phyloP scores from a whole-genome alignment of 2,329 filamentous ascomycete species.

The Parafenestella ontariensis region DNA sequence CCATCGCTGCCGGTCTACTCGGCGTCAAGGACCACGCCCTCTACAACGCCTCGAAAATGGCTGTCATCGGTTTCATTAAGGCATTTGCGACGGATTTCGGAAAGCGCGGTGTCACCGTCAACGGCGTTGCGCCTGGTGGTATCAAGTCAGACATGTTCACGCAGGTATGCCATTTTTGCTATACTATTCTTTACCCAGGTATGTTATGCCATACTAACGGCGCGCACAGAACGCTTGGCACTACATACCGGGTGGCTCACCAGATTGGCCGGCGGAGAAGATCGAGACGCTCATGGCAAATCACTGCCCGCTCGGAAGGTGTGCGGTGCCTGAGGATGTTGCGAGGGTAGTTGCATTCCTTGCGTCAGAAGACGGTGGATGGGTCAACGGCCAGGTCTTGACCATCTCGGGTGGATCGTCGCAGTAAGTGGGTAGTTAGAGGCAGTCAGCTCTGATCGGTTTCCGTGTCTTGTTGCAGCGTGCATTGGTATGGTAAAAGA shows the following conservation, averaged over 20 bases:
- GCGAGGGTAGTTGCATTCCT: conserved; percentile 52
- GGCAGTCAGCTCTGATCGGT: not conserved
- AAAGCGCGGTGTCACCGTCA: conserved; percentile 71
- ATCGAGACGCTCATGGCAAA: conserved; percentile 60
- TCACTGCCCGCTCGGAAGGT: conserved; percentile 58
- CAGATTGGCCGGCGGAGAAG: conserved; percentile 58
- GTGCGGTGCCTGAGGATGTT: conserved; percentile 57
- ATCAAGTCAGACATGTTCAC: conserved; percentile 82
- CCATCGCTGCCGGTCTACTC: conserved; percentile 71
- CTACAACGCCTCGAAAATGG: conserved; percentile 76
- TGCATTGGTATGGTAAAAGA: not conserved
- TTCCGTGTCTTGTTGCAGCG: not conserved
- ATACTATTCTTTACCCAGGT: too few species aligned
- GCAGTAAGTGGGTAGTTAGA: conserved; percentile 33
- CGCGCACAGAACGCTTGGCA: conserved; percentile 67
- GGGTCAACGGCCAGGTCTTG: conserved; percentile 51
- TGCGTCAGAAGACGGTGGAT: conserved; percentile 49
- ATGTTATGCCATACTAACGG: too few species aligned
- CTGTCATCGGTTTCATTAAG: conserved; percentile 75
- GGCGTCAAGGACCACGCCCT: conserved; percentile 75
- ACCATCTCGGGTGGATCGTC: conserved; percentile 52
- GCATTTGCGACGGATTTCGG: conserved; percentile 76
- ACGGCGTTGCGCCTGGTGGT: conserved; percentile 74
- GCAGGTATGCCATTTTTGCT: too few species aligned
- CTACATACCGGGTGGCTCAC: conserved; percentile 57